phyloP scores from a whole-genome alignment of 2,329 filamentous ascomycete species.

The Arthrobotrys conoides region DNA sequence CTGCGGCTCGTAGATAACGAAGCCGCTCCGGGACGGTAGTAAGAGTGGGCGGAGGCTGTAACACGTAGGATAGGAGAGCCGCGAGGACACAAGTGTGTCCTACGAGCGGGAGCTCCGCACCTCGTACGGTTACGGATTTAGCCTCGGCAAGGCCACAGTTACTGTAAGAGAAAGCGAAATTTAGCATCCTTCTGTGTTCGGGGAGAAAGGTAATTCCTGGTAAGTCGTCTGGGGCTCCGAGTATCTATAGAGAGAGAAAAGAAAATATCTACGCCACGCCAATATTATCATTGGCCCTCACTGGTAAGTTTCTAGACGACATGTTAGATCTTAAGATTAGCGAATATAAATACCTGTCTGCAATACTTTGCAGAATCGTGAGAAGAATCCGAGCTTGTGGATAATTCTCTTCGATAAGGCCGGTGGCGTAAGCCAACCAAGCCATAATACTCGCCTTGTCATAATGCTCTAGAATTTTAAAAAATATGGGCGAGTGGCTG shows the following conservation, averaged over 20 bases:
- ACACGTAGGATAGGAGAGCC: too few relatives aligned
- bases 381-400: not conserved
- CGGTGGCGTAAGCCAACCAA: not conserved
- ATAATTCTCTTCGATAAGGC: not conserved
- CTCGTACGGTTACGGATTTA: too few relatives aligned
- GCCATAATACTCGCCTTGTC: not conserved
- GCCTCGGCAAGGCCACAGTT: not conserved
- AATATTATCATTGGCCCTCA: not conserved
- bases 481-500: not conserved
- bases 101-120: too few relatives aligned
- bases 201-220: not conserved
- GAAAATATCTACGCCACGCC: not conserved
- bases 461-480: not conserved
- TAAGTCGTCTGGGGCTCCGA: constrained; percentile 4
- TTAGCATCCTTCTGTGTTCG: not conserved
- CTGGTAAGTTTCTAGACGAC: constrained; percentile 9
- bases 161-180: not conserved
- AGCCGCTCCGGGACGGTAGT: too few relatives aligned
- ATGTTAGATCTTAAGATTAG: not conserved
- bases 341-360: not conserved
- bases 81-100: too few relatives aligned
- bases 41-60: too few relatives aligned
- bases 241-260: not conserved
- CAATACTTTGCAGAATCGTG: not conserved
- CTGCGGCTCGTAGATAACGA: too few relatives aligned